phyloP scores from a whole-genome alignment of 768 basidiomycete genomes.

The Tylopilus rubrobrunneus region DNA sequence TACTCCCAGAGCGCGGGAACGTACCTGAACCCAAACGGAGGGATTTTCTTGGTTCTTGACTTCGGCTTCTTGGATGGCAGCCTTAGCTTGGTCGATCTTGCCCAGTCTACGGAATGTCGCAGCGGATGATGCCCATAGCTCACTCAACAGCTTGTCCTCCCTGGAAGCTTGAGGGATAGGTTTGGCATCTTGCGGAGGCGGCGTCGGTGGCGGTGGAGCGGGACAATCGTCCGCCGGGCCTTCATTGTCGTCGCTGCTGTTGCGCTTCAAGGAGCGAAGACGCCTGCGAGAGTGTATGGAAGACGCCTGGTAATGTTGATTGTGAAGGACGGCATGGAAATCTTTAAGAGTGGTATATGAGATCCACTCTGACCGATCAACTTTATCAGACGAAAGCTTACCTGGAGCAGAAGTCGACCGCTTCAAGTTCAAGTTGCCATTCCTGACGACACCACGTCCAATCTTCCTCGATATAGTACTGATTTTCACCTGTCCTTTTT shows the following conservation, averaged over 20 bases:
- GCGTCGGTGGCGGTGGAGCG: constrained; percentile 32
- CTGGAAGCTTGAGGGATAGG: constrained; percentile 42
- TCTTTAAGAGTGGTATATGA: constrained; percentile 38
- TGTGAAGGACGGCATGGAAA: constrained; percentile 62
- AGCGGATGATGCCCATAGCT: constrained; percentile 91
- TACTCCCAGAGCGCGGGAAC: constrained; percentile 13
- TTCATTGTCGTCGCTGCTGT: constrained; percentile 31
- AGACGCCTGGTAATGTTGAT: constrained; percentile 64
- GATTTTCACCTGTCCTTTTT: constrained; percentile 69
- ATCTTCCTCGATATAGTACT: constrained; percentile 76
- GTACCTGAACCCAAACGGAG: constrained; percentile 92
- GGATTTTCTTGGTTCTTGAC: constrained; percentile 81
- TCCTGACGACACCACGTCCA: constrained; percentile 61
- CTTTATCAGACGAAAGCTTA: constrained; percentile 27
- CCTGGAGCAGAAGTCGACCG: constrained; percentile 69
- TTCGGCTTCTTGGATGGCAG: constrained; percentile 94
- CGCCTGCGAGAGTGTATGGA: constrained; percentile 81
- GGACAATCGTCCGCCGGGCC: constrained; percentile 33
- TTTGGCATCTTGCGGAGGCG: constrained; percentile 34
- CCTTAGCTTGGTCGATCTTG: constrained; percentile 86
- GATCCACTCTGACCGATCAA: not conserved
- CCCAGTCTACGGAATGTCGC: constrained; percentile 89
- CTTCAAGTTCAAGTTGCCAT: constrained; percentile 50
- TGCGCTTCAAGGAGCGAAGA: constrained; percentile 45
- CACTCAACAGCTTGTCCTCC: constrained; percentile 67